A percentile compares a stretch with the other conserved stretches of the same genome.
Conservation (phyloP, 139 green algal genomes). For the Haematococcus lacustris region DNA sequence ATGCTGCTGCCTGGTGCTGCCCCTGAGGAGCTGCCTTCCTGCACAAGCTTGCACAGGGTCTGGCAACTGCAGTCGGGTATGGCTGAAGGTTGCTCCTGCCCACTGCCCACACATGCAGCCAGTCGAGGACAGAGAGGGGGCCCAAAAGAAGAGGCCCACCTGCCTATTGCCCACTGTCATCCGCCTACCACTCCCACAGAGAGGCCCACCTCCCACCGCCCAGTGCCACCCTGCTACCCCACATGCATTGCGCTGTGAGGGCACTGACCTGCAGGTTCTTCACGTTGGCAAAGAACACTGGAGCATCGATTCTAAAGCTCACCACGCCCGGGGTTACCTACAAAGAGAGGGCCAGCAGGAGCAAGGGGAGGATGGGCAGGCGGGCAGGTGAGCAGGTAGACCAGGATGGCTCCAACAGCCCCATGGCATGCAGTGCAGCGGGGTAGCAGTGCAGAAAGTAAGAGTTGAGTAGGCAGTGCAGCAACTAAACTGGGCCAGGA, state of each 20-base stretch:
- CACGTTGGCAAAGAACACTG: slow-evolving; percentile 66
- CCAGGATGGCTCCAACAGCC: neutral
- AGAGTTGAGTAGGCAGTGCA: too few species aligned
- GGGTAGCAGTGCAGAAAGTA: neutral
- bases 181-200: neutral
- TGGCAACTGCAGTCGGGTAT: too few species aligned
- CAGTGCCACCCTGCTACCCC: neutral
- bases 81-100: neutral
- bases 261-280: slow-evolving; percentile 45
- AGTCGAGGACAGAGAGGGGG: neutral
- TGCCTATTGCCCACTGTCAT: neutral
- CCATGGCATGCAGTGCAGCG: neutral
- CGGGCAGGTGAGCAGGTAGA: too few species aligned
- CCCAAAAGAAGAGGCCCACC: neutral
- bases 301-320: slow-evolving; percentile 14
- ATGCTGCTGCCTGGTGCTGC: too few species aligned
- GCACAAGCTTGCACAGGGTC: too few species aligned
- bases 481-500: too few species aligned
- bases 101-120: neutral
- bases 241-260: neutral
- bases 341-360: too few species aligned
- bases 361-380: too few species aligned
- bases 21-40: too few species aligned
- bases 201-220: too few species aligned
- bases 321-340: slow-evolving; percentile 25